Evolutionary conservation across 495 filamentous ascomycete species (phyloP).

Genomic region (Penicillium lagena): DNA sequence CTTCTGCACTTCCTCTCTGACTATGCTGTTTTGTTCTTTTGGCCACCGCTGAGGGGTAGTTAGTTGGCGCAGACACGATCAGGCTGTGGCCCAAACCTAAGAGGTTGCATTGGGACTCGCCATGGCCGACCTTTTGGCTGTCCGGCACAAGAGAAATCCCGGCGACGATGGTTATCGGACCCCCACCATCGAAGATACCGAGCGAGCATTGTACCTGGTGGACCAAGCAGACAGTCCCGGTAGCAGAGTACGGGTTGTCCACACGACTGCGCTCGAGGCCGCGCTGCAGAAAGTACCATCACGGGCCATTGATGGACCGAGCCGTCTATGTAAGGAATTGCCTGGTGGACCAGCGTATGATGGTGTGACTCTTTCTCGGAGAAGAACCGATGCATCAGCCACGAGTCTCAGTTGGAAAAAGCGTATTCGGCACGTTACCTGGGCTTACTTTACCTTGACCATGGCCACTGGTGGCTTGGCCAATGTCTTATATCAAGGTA

Average conservation of each 20-base stretch:
- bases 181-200: constrained; percentile 43
- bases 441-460: constrained; percentile 68
- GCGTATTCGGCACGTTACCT: constrained; percentile 47
- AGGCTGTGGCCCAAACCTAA: no score
- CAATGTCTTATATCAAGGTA: constrained; percentile 68
- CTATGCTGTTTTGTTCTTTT: no score
- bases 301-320: constrained; percentile 8
- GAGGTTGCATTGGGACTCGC: neutral
- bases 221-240: constrained; percentile 5
- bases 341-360: constrained; percentile 5
- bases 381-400: constrained; percentile 8
- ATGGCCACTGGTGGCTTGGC: constrained; percentile 85
- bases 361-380: constrained; percentile 5
- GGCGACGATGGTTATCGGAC: constrained; percentile 45
- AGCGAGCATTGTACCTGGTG: constrained; percentile 17
- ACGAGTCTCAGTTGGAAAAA: constrained; percentile 36
- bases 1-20: no score
- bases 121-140: constrained; percentile 22
- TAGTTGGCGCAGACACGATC: no score
- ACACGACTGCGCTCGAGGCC: constrained; percentile 26
- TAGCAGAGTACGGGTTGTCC: constrained; percentile 17
- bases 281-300: constrained; percentile 16
- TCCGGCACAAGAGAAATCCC: constrained; percentile 33
- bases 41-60: no score
- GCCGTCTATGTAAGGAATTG: neutral